Evolutionary conservation across 2,329 filamentous ascomycete species (phyloP).

Genomic region (Penicillium brevicompactum): DNA sequence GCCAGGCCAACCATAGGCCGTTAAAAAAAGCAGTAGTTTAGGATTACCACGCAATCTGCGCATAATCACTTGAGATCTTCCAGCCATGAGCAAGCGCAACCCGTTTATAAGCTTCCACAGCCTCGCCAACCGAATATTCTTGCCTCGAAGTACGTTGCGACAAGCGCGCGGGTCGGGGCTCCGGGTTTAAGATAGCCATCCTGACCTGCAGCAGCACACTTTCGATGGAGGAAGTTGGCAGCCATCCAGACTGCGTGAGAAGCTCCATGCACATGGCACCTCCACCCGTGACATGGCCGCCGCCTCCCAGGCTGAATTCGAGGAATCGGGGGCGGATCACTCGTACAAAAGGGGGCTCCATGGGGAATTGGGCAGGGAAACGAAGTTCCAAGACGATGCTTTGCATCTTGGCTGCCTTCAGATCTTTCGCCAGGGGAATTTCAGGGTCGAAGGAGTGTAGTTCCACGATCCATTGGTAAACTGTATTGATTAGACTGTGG

Average conservation of each 20-base stretch:
- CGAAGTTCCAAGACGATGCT: conserved; percentile 81
- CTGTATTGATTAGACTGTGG: conserved; percentile 64
- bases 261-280: conserved; percentile 86
- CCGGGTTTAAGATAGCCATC: conserved; percentile 69
- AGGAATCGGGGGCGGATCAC: conserved; percentile 80
- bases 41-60: conserved; percentile 39
- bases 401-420: conserved; percentile 62
- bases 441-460: conserved; percentile 75
- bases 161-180: conserved; percentile 74
- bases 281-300: conserved; percentile 81
- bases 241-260: conserved; percentile 82
- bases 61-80: conserved; percentile 67
- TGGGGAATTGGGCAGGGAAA: conserved; percentile 75
- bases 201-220: conserved; percentile 79
- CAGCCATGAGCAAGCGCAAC: conserved; percentile 72
- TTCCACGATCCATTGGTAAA: conserved; percentile 91
- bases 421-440: conserved; percentile 73
- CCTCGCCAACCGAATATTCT: conserved; percentile 71
- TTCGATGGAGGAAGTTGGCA: conserved; percentile 71
- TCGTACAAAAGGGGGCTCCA: conserved; percentile 80
- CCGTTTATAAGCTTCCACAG: conserved; percentile 71
- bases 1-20: background rate
- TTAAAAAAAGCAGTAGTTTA: background rate
- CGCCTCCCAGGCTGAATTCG: conserved; percentile 70
- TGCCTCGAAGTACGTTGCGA: conserved; percentile 34